phyloP scores from a whole-genome alignment of 768 basidiomycete genomes.

The Psilocybe subaeruginosa region DNA sequence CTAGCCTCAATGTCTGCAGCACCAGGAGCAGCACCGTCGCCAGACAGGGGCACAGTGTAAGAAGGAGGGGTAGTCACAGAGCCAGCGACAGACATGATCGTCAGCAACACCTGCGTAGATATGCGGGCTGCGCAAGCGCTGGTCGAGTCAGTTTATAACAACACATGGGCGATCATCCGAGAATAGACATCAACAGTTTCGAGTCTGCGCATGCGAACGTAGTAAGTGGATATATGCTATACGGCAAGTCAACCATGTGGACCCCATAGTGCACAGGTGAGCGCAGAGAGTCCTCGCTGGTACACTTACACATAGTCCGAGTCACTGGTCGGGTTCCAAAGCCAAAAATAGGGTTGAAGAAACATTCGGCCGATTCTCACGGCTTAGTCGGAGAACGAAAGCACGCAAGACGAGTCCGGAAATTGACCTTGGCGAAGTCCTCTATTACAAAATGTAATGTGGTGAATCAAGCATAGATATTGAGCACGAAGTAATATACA shows the following conservation, averaged over 20 bases:
- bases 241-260: conserved; percentile 12
- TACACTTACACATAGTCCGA: neutral
- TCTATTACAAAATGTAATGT: neutral
- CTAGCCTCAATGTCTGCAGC: neutral
- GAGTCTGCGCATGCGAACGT: conserved; percentile 6
- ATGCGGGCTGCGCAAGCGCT: neutral
- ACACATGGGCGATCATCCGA: neutral
- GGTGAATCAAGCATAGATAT: neutral
- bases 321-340: conserved; percentile 1
- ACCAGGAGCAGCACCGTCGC: neutral
- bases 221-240: neutral
- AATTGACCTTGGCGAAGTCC: neutral
- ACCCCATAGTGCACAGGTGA: neutral
- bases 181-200: conserved; percentile 2
- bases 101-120: neutral
- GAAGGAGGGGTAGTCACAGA: conserved; percentile 29
- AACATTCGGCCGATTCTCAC: conserved; percentile 12
- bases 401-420: neutral
- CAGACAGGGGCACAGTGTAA: conserved; percentile 1
- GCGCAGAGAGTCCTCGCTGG: neutral
- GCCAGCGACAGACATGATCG: conserved; percentile 4
- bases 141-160: conserved; percentile 8
- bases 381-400: conserved; percentile 3
- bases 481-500: neutral
- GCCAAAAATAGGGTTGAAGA: neutral